Percentiles rank a stretch among this genome's conserved stretches.
Conservation (phyloP, 306 rosid genomes). For the Prinsepia uniflora region DNA sequence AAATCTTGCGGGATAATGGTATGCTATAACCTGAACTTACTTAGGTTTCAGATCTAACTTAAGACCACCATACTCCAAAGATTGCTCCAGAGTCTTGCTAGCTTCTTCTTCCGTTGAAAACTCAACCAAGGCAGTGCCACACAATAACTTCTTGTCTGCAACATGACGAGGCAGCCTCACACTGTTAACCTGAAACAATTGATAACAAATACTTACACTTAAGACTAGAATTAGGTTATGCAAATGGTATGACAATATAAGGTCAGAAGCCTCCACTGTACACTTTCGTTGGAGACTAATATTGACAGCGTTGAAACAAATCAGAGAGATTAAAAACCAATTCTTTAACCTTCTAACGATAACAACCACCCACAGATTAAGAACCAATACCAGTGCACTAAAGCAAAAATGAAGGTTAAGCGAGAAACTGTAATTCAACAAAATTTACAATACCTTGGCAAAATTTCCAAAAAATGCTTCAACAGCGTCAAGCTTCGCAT, state of each 20-base stretch:
- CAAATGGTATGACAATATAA: background rate
- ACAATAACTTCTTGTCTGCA: constrained; percentile 69
- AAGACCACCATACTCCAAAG: constrained; percentile 53
- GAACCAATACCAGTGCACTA: too few relatives aligned
- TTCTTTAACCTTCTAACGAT: too few relatives aligned
- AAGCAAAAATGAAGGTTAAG: background rate
- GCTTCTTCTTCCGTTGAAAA: constrained; percentile 71
- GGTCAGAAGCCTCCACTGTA: background rate
- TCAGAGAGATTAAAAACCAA: background rate
- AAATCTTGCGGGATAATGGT: background rate
- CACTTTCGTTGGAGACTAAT: background rate
- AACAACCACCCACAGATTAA: too few relatives aligned
- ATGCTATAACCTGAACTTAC: constrained; percentile 42
- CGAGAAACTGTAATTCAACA: background rate
- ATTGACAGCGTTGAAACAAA: background rate
- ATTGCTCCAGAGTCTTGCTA: constrained; percentile 40
- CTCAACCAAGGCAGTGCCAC: constrained; percentile 82
- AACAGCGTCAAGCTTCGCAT: constrained; percentile 66
- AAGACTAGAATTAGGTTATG: background rate
- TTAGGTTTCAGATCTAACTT: constrained; percentile 63
- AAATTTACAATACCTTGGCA: constrained; percentile 53
- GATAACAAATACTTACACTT: constrained; percentile 3
- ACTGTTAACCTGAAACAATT: constrained; percentile 64
- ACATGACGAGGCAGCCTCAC: constrained; percentile 86
- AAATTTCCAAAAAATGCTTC: constrained; percentile 54